Conservation (phyloP, 768 basidiomycete species). For the Mycena maculata region DNA sequence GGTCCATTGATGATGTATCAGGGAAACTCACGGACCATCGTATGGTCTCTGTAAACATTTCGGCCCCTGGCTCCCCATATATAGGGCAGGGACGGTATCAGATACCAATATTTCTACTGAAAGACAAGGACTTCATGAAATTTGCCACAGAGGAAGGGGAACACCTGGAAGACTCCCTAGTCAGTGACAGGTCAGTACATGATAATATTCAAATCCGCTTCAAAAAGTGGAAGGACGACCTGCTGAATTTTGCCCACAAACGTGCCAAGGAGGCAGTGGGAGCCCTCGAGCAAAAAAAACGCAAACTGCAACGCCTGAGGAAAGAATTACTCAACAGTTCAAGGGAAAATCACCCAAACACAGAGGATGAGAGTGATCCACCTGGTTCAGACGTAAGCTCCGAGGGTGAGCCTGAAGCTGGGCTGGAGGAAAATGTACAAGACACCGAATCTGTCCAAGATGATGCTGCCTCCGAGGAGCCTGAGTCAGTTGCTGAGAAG, state of each 20-base stretch:
- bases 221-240: background rate
- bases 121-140: conserved; percentile 13
- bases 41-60: conserved; percentile 25
- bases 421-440: too few relatives aligned
- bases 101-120: conserved; percentile 20
- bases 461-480: background rate
- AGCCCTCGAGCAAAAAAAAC: conserved; percentile 7
- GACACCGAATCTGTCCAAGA: background rate
- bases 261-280: conserved; percentile 10
- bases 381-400: too few relatives aligned
- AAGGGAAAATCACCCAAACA: background rate
- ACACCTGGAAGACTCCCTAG: background rate
- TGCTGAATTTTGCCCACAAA: background rate
- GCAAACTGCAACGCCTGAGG: background rate
- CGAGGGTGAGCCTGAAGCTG: too few relatives aligned
- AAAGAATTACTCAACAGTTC: background rate
- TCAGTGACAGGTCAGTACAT: too few relatives aligned
- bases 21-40: conserved; percentile 25
- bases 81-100: conserved; percentile 30
- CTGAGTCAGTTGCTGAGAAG: background rate
- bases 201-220: background rate
- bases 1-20: conserved; percentile 11
- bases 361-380: background rate
- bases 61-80: conserved; percentile 16
- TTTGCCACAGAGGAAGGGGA: background rate